These are phyloP conservation scores for Exophiala sideris DNA, from an alignment of 2,329 filamentous ascomycete species.

Conservation along the genomic window DNA sequence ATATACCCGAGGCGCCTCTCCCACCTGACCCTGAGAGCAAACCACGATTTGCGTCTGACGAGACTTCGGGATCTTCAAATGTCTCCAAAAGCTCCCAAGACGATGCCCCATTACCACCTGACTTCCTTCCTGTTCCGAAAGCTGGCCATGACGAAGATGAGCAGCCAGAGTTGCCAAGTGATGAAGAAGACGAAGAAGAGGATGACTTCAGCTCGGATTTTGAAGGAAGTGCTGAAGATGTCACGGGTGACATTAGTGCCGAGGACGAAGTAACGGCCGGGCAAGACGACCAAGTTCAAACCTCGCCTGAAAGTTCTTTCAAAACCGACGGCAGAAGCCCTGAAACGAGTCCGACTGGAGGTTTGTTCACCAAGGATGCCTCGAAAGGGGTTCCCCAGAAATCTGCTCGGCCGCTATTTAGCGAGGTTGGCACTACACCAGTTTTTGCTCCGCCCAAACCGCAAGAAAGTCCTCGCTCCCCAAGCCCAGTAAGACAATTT, in stretches of 20 bases:
- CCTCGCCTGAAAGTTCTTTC: slow-evolving; percentile 46
- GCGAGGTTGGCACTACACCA: slow-evolving; percentile 40
- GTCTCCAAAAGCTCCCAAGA: slow-evolving; percentile 19
- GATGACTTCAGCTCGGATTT: slow-evolving; percentile 41
- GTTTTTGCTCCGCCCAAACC: slow-evolving; percentile 37
- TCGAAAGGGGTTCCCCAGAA: slow-evolving; percentile 32
- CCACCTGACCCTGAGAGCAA: slow-evolving; percentile 49
- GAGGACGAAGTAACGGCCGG: slow-evolving; percentile 26
- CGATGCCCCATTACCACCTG: slow-evolving; percentile 32
- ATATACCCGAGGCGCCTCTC: slow-evolving; percentile 39
- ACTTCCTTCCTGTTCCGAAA: slow-evolving; percentile 28
- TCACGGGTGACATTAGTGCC: slow-evolving; percentile 40
- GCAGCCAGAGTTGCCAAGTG: slow-evolving; percentile 10
- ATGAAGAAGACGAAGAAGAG: slow-evolving; percentile 15
- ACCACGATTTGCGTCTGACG: slow-evolving; percentile 44
- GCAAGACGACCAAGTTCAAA: slow-evolving; percentile 36
- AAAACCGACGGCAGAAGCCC: slow-evolving; percentile 37
- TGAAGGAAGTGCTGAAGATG: slow-evolving; percentile 46
- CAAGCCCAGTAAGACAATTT: slow-evolving; percentile 43
- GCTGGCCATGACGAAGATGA: slow-evolving; percentile 8
- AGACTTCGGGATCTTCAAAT: slow-evolving; percentile 43
- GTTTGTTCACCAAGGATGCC: slow-evolving; percentile 39
- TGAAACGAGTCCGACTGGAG: slow-evolving; percentile 38
- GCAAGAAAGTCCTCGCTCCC: slow-evolving; percentile 42
- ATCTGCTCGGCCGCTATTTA: slow-evolving; percentile 39